Base-by-base conservation (phyloP, 2,329 filamentous ascomycete genomes). In the Colletotrichum sp. region DNA sequence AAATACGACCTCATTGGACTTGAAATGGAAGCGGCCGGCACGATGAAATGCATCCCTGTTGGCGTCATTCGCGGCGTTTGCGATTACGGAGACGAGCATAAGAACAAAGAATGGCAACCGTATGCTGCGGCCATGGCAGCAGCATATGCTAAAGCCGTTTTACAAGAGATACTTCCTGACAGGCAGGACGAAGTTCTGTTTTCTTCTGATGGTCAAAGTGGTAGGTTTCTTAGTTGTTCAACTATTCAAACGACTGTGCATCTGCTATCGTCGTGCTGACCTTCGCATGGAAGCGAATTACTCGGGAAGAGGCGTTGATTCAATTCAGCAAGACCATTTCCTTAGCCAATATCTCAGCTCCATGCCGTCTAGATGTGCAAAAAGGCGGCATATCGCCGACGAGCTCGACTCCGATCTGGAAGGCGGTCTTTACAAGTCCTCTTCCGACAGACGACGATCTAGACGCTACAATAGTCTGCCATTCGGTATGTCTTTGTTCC, bases 61-160 rank as follows among this genome's bases (percentile, higher is more conserved):
- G 81, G 80, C 1, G 82, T 85, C 0, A 80, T 85, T 8, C 79
- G 81, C 30, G 83, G 82, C 0, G 82, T 82, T 8, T 85, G 82
- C 65, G 81, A 85, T 66, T 85, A 85, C 30, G 82, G 71, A 1
- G 82, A 85, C 64, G 64, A 75, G 25, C 79, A 82, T 25, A 84
- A 84, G 59, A 84, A 82, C 39, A 81, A 83, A 44, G 71, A 79
- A 2, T 85, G 83, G 84, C 81, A 84, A 19, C 81, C 80, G 1
- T 85, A 83, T 69, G 83, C 84, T 1, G 82, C 84, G 5, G 82
- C 82, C 2, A 82, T 81, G 77, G 82, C 82, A 25, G 81, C 81
- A 0, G 79, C 81, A 1, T 83, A 81, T 72, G 68, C 39, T 1
- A 71, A 65, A 9, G 79, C 79, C 4, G 81, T 72, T 6, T 27